A percentile compares a stretch with the other conserved stretches of the same genome.
These are phyloP conservation scores for Xylogone sp. DNA, from an alignment of 2,329 filamentous ascomycete genomes.

Conservation along the genomic window DNA sequence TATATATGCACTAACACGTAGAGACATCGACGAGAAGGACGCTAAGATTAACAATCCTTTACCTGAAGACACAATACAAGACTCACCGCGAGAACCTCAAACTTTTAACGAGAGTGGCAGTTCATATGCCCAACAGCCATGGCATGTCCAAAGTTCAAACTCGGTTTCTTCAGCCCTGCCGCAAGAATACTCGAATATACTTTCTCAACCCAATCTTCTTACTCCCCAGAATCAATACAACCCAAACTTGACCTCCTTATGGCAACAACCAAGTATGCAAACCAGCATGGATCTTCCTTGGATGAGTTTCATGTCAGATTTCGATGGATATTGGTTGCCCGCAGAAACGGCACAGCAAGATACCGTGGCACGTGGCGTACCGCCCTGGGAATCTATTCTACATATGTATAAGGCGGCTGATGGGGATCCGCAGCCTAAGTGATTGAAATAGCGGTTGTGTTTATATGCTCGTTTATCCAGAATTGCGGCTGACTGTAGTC, in stretches of 20 bases:
- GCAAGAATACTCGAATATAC: background rate
- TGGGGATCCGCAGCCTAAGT: too few relatives aligned
- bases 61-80: background rate
- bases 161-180: background rate
- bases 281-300: slow-evolving; percentile 1
- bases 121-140: slow-evolving; percentile 1
- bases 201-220: background rate
- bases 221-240: background rate
- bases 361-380: background rate
- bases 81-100: slow-evolving; percentile 6
- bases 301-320: slow-evolving; percentile 2
- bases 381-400: background rate
- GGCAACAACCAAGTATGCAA: slow-evolving; percentile 1
- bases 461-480: too few relatives aligned
- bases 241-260: slow-evolving; percentile 2
- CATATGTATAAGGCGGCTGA: too few relatives aligned
- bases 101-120: slow-evolving; percentile 3
- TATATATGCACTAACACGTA: slow-evolving; percentile 23
- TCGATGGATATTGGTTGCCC: slow-evolving; percentile 2
- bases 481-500: too few relatives aligned
- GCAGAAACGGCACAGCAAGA: slow-evolving; percentile 1
- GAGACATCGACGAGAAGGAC: slow-evolving; percentile 21
- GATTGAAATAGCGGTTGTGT: too few relatives aligned
- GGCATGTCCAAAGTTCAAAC: background rate
- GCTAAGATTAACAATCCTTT: slow-evolving; percentile 7